Percentiles rank a stretch among this genome's conserved stretches.
phyloP scores from a whole-genome alignment of 345 rosid genomes.

The Psidium friedrichsthalianum region DNA sequence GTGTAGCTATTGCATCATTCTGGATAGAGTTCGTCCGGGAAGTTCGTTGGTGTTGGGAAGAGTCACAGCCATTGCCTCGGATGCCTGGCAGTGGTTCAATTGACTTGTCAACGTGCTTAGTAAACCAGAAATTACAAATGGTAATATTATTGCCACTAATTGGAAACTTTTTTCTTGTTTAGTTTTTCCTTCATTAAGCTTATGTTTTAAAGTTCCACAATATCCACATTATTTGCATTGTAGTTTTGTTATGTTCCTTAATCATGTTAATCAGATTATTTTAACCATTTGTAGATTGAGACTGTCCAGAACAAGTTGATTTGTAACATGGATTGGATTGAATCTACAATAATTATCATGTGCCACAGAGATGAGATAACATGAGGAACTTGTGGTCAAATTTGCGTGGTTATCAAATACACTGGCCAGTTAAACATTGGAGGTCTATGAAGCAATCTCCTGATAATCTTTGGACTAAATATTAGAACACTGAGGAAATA shows the following conservation, averaged over 20 bases:
- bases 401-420: background rate
- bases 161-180: background rate
- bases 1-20: constrained; percentile 71
- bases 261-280: background rate
- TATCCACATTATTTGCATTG: background rate
- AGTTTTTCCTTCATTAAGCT: background rate
- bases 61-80: constrained; percentile 76
- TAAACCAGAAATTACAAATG: constrained; percentile 90
- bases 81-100: constrained; percentile 48
- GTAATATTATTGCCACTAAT: constrained; percentile 23
- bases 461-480: background rate
- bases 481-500: background rate
- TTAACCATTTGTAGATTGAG: background rate
- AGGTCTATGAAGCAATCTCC: background rate
- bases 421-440: background rate
- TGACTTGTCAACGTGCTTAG: constrained; percentile 81
- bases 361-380: background rate
- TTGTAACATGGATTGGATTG: background rate
- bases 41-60: constrained; percentile 99
- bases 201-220: background rate
- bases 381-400: background rate
- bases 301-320: background rate
- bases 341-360: background rate
- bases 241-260: background rate
- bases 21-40: constrained; percentile 96